Percentiles rank a stretch among this genome's conserved stretches.
phyloP scores from a whole-genome alignment of 164 flowering plant genomes.

The Hamamelis virginiana region DNA sequence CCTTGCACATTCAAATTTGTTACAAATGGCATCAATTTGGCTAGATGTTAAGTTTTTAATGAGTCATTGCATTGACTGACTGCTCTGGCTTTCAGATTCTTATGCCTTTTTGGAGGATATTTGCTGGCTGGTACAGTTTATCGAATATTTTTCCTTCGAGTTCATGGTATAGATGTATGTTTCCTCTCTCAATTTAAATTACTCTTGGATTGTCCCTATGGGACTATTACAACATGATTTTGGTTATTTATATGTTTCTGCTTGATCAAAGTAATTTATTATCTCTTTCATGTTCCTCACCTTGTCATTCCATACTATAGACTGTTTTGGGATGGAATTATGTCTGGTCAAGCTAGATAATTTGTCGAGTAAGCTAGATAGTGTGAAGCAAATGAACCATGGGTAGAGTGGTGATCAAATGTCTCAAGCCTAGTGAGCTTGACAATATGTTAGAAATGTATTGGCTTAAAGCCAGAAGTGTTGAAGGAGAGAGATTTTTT shows the following conservation, averaged over 20 bases:
- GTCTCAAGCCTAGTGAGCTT: too few species aligned
- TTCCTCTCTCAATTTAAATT: slow-evolving; percentile 16
- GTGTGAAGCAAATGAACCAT: too few species aligned
- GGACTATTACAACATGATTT: neutral
- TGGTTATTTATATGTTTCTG: neutral
- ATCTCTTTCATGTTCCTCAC: too few species aligned
- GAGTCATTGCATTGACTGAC: neutral
- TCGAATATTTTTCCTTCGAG: slow-evolving; percentile 63
- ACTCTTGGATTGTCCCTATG: neutral
- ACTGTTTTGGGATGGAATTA: too few species aligned
- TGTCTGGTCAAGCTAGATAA: too few species aligned
- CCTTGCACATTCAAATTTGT: neutral
- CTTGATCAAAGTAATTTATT: too few species aligned
- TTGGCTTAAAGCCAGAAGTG: too few species aligned
- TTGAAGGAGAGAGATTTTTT: too few species aligned
- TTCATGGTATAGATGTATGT: slow-evolving; percentile 82
- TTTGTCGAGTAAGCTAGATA: too few species aligned
- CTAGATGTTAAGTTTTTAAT: neutral
- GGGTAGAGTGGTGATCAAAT: too few species aligned
- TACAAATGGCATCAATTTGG: slow-evolving; percentile 2
- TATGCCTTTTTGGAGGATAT: slow-evolving; percentile 75
- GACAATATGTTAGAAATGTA: too few species aligned
- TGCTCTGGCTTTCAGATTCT: slow-evolving; percentile 42
- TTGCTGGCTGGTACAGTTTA: slow-evolving; percentile 68
- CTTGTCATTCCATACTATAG: too few species aligned